phyloP scores from a whole-genome alignment of 129 eudicot species.

The Gnaphalium uliginosum region DNA sequence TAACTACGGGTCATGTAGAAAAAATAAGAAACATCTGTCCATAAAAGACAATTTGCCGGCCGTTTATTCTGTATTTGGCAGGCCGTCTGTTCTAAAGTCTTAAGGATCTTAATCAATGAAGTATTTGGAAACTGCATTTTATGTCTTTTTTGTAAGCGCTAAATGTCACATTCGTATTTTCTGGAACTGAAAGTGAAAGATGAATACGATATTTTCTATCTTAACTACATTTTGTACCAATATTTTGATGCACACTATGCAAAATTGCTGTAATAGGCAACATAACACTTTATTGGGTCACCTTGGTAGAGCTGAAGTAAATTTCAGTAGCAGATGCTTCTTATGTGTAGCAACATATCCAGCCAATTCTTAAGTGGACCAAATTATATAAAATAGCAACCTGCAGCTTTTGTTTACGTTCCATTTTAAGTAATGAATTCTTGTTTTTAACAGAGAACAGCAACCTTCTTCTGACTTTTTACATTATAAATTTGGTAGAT shows the following conservation, averaged over 20 bases:
- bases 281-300: slow-evolving; percentile 6
- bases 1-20: slow-evolving; percentile 14
- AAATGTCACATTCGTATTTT: slow-evolving; percentile 24
- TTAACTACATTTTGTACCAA: background rate
- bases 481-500: background rate
- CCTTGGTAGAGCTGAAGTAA: slow-evolving; percentile 23
- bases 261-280: slow-evolving; percentile 13
- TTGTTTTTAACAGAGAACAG: background rate
- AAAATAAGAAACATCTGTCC: background rate
- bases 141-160: slow-evolving; percentile 31
- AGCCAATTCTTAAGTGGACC: background rate
- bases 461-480: background rate
- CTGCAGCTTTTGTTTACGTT: too few relatives aligned
- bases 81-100: slow-evolving; percentile 19
- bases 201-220: slow-evolving; percentile 17
- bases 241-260: slow-evolving; percentile 28
- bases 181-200: slow-evolving; percentile 25
- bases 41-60: slow-evolving; percentile 37
- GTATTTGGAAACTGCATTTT: slow-evolving; percentile 18
- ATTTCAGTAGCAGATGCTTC: slow-evolving; percentile 22
- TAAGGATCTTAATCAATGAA: slow-evolving; percentile 26
- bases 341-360: slow-evolving; percentile 18
- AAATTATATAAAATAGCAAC: too few relatives aligned
- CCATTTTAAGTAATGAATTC: too few relatives aligned
- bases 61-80: slow-evolving; percentile 28